Conservation (phyloP, 1,139 yeast genomes). For the Suhomyces wounanorum region DNA sequence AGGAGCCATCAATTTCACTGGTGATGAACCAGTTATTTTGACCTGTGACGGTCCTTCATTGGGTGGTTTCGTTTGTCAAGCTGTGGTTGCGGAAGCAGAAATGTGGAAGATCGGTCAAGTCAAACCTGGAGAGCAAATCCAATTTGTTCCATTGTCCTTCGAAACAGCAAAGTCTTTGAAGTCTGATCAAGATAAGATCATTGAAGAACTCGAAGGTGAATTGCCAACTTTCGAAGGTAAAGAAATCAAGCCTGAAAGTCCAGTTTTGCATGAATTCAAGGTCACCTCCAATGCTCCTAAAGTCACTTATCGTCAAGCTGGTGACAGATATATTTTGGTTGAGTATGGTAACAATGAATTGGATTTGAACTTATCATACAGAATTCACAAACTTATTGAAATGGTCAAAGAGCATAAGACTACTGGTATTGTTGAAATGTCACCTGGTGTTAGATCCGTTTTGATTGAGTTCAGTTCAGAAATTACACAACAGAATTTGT, state of each 20-base stretch:
- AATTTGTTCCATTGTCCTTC: slow-evolving; percentile 75
- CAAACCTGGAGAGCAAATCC: slow-evolving; percentile 86
- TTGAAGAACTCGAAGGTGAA: slow-evolving; percentile 46
- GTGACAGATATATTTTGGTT: slow-evolving; percentile 87
- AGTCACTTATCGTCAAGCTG: slow-evolving; percentile 92
- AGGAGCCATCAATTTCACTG: slow-evolving; percentile 96
- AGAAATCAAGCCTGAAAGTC: slow-evolving; percentile 53
- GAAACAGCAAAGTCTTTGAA: slow-evolving; percentile 68
- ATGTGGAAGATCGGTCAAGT: slow-evolving; percentile 99
- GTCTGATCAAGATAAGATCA: slow-evolving; percentile 55
- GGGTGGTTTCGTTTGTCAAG: slow-evolving; percentile 97
- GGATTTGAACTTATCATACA: slow-evolving; percentile 82
- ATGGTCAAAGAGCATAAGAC: slow-evolving; percentile 67
- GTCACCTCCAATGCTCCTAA: slow-evolving; percentile 59
- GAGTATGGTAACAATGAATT: slow-evolving; percentile 89
- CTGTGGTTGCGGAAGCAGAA: slow-evolving; percentile 93
- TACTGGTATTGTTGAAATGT: slow-evolving; percentile 87
- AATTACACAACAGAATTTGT: slow-evolving; percentile 60
- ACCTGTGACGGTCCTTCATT: slow-evolving; percentile 97
- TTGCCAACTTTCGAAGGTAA: slow-evolving; percentile 40
- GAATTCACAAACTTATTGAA: slow-evolving; percentile 80
- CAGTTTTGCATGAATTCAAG: slow-evolving; percentile 56
- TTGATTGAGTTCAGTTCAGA: slow-evolving; percentile 77
- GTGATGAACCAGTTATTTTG: slow-evolving; percentile 96
- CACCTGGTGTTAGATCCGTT: slow-evolving; percentile 95